These are phyloP conservation scores for Orbilia javanica DNA, from an alignment of 2,329 filamentous ascomycete genomes.

Conservation along the genomic window DNA sequence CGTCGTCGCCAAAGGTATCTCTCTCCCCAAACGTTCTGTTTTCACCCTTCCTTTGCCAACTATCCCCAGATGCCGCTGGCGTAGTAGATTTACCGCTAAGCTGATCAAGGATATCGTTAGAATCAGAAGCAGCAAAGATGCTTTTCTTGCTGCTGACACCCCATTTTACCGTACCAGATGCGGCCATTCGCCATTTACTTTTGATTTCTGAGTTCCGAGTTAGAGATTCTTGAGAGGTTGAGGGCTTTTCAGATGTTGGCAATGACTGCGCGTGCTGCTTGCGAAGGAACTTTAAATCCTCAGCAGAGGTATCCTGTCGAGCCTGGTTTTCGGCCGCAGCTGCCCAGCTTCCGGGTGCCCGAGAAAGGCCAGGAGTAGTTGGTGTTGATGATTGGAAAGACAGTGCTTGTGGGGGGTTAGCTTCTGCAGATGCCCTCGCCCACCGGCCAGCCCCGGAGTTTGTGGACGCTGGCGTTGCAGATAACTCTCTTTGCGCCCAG, in stretches of 20 bases:
- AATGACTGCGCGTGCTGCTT: constrained; percentile 49
- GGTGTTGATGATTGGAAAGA: background rate
- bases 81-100: constrained; percentile 20
- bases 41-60: background rate
- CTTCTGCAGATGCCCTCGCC: constrained; percentile 8
- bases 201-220: constrained; percentile 8
- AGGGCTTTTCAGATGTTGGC: constrained; percentile 44
- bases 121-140: constrained; percentile 41
- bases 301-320: constrained; percentile 48
- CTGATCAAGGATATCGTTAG: constrained; percentile 46
- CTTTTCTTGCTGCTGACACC: constrained; percentile 51
- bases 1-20: constrained; percentile 1
- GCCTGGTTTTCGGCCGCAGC: background rate
- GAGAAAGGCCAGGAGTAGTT: background rate
- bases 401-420: background rate
- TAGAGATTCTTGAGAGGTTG: constrained; percentile 51
- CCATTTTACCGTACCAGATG: constrained; percentile 25
- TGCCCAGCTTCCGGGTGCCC: background rate
- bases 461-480: background rate
- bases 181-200: constrained; percentile 13
- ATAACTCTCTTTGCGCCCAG: constrained; percentile 30
- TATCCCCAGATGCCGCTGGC: background rate
- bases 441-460: background rate
- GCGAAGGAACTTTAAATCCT: constrained; percentile 58
- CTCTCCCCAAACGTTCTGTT: background rate